Conservation (phyloP, 2,329 filamentous ascomycete genomes). For the Cordyceps fumosorosea region DNA sequence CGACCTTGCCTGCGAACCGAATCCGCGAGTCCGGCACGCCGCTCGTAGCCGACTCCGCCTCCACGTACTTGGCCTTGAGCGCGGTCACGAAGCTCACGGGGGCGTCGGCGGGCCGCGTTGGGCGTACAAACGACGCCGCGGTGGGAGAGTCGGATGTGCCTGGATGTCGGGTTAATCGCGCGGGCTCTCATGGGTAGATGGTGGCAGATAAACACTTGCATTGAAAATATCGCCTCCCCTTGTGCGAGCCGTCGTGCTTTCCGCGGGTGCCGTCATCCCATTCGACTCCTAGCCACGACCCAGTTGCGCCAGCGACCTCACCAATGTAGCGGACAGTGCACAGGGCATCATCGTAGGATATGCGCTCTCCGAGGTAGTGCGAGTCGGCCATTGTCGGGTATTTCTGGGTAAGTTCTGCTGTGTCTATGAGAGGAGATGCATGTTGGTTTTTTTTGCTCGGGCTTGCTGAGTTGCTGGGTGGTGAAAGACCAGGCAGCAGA, state of each 20-base stretch:
- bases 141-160: conserved; percentile 58
- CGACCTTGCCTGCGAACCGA: conserved; percentile 70
- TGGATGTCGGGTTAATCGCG: conserved; percentile 21
- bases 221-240: conserved; percentile 71
- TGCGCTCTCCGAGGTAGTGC: conserved; percentile 60
- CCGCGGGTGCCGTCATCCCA: conserved; percentile 86
- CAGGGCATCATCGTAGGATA: conserved; percentile 69
- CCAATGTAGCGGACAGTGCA: conserved; percentile 87
- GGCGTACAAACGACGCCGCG: conserved; percentile 81
- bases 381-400: conserved; percentile 29
- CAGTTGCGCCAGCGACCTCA: conserved; percentile 65
- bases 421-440: background rate
- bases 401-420: background rate
- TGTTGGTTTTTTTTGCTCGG: background rate
- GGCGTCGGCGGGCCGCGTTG: conserved; percentile 61
- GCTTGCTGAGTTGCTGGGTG: background rate
- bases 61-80: conserved; percentile 74
- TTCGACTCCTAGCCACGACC: conserved; percentile 88
- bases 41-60: conserved; percentile 29
- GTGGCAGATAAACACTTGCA: conserved; percentile 47
- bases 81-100: conserved; percentile 72
- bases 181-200: background rate
- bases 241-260: conserved; percentile 83
- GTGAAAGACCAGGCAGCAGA: conserved; percentile 16
- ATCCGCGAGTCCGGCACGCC: conserved; percentile 38